Percentiles rank a stretch among this genome's conserved stretches.
Conservation (phyloP, 2,329 filamentous ascomycete species). For the Penicillium sp. region DNA sequence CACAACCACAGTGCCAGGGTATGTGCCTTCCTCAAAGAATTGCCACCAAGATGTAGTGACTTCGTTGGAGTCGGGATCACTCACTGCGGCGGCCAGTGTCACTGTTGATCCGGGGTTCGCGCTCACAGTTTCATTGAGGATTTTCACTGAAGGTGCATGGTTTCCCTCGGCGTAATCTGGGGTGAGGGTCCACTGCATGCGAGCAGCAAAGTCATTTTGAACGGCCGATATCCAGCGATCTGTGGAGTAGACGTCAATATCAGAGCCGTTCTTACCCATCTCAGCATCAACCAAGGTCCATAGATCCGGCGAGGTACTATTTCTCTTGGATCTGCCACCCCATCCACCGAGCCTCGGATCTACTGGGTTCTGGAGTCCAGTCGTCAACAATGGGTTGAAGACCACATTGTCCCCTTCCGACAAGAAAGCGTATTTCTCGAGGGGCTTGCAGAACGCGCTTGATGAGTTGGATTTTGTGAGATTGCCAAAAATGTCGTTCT, state of each 20-base stretch:
- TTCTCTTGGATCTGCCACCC: conserved; percentile 13
- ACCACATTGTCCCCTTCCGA: conserved; percentile 17
- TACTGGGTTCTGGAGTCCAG: conserved; percentile 14
- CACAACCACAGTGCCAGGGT: conserved; percentile 9
- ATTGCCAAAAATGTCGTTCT: conserved; percentile 14
- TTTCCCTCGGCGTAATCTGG: conserved; percentile 11
- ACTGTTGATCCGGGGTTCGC: conserved; percentile 9
- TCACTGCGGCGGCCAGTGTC: conserved; percentile 6
- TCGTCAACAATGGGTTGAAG: conserved; percentile 13
- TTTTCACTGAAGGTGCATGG: conserved; percentile 14
- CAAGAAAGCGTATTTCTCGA: conserved; percentile 9
- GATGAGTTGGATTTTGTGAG: conserved; percentile 1
- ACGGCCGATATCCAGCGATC: conserved; percentile 14
- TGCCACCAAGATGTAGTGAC: conserved; percentile 19
- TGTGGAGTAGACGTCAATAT: conserved; percentile 8
- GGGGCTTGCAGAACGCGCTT: conserved; percentile 3
- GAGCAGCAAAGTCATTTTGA: conserved; percentile 22
- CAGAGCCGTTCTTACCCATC: conserved; percentile 5
- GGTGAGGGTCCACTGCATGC: conserved; percentile 22
- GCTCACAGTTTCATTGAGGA: conserved; percentile 8
- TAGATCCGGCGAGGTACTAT: conserved; percentile 7
- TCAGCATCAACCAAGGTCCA: conserved; percentile 12
- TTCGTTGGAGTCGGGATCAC: conserved; percentile 13
- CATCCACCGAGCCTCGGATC: conserved; percentile 16
- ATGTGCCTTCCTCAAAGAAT: conserved; percentile 16